Evolutionary conservation across 2,329 filamentous ascomycete genomes (phyloP).

Genomic region (Trichophyton schoenleinii): DNA sequence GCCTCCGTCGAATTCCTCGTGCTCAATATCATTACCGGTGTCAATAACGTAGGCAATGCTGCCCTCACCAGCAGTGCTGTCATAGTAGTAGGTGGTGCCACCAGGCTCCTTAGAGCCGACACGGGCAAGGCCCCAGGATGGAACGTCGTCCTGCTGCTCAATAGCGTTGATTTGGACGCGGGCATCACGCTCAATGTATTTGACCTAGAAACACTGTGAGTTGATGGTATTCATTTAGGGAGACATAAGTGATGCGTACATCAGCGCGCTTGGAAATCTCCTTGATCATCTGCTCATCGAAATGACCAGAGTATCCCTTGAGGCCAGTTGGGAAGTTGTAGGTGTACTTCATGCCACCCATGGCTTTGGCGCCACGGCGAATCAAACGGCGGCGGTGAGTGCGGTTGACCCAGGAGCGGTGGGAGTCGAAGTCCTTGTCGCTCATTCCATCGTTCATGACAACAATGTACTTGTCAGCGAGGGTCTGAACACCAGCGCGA

Average conservation of each 20-base stretch:
- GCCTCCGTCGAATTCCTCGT: slow-evolving; percentile 26
- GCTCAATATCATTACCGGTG: slow-evolving; percentile 26
- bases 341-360: slow-evolving; percentile 7
- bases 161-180: slow-evolving; percentile 4
- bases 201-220: slow-evolving; percentile 11
- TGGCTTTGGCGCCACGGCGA: neutral
- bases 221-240: slow-evolving; percentile 12
- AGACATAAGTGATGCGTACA: neutral
- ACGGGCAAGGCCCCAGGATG: slow-evolving; percentile 26
- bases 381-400: slow-evolving; percentile 2
- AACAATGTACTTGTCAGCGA: slow-evolving; percentile 8
- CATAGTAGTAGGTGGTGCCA: slow-evolving; percentile 24
- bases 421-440: slow-evolving; percentile 5
- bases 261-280: slow-evolving; percentile 4
- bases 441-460: slow-evolving; percentile 9
- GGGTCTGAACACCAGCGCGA: neutral
- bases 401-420: slow-evolving; percentile 5
- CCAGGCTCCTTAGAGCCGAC: slow-evolving; percentile 20
- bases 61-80: slow-evolving; percentile 24
- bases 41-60: slow-evolving; percentile 29
- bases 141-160: slow-evolving; percentile 15
- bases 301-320: slow-evolving; percentile 8
- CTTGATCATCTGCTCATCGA: slow-evolving; percentile 8
- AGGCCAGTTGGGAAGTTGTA: slow-evolving; percentile 6
- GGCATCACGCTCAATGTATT: slow-evolving; percentile 11